Evolutionary conservation across 176 grass and related monocot species (phyloP), one percentile per base, ranked within the genome.

Genomic region (Zoysia japonica): DNA sequence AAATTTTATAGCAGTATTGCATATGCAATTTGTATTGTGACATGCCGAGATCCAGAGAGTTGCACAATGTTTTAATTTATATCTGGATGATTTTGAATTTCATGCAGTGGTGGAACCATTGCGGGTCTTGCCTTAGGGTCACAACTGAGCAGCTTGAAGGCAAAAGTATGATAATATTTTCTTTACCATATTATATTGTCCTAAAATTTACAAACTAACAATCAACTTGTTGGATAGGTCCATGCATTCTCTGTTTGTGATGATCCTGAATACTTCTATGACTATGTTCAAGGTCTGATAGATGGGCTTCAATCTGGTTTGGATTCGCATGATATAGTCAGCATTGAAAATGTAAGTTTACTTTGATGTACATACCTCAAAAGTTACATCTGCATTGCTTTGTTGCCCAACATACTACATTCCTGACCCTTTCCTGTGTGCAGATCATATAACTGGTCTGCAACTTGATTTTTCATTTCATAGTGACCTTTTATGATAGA

Each of bases 181-280:
- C 38, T 52, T 36, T 72, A n/a, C 71, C 71, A 64, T 70, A 1
- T 67, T 61, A 14, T 76, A 51, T 72, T 10, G 46, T 69, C 14
- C 10, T 85, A 45, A 85, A 86, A 6, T 74, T 90, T 83, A 16
- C 38, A 60, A 11, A 78, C 77, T 86, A 83, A 88, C 76, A 13
- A 60, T 76, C 65, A 9, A 43, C 67, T 90, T 88, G 37, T 77
- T 48, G 16, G 75, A 80, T 61, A 98, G 95, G 92, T 98, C 75
- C 92, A 89, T 93, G 95, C 95, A 35, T 98, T 94, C 54, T 92
- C 95, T 73, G 92, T 98, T 68, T 94, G 92, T 81, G 92, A 98
- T 78, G 92, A 98, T 75, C 92, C 95, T 68, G 81, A 49, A 56
- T 98, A 94, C 81, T 94, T 98, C 75, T 90, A 98, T 68, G 86